Evolutionary conservation across 164 flowering plant genomes (phyloP).

Genomic region (Vitis riparia): DNA sequence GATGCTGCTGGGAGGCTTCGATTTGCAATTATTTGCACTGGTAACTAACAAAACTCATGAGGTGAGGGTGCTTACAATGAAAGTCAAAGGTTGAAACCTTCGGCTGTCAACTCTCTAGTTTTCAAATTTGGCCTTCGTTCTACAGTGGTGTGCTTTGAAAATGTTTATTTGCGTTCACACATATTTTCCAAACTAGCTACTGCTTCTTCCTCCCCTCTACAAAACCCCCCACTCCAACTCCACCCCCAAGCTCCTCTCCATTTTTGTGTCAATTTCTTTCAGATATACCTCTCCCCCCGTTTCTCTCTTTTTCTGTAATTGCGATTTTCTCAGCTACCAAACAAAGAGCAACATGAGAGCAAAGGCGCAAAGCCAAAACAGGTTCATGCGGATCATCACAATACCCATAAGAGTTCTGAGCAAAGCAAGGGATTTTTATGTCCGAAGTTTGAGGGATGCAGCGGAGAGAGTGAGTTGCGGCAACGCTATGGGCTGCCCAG

Average conservation of each 20-base stretch:
- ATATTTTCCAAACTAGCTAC: no score
- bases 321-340: background rate
- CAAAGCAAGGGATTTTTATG: slow-evolving; percentile 57
- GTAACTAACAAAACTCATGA: no score
- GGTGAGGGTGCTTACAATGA: no score
- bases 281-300: background rate
- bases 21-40: no score
- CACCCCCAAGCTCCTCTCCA: background rate
- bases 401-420: slow-evolving; percentile 38
- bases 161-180: background rate
- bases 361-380: slow-evolving; percentile 30
- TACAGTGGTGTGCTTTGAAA: slow-evolving; percentile 14
- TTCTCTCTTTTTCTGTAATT: background rate
- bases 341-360: slow-evolving; percentile 6
- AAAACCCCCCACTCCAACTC: background rate
- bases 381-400: slow-evolving; percentile 35
- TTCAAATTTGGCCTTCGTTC: background rate
- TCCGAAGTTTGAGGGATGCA: slow-evolving; percentile 39
- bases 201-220: background rate
- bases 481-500: slow-evolving; percentile 4
- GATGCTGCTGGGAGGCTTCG: no score
- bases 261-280: no score
- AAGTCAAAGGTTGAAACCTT: no score
- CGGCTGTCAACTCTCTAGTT: no score
- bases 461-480: slow-evolving; percentile 12